Conservation (phyloP, 129 eudicot species). For the Tagetes patula region DNA sequence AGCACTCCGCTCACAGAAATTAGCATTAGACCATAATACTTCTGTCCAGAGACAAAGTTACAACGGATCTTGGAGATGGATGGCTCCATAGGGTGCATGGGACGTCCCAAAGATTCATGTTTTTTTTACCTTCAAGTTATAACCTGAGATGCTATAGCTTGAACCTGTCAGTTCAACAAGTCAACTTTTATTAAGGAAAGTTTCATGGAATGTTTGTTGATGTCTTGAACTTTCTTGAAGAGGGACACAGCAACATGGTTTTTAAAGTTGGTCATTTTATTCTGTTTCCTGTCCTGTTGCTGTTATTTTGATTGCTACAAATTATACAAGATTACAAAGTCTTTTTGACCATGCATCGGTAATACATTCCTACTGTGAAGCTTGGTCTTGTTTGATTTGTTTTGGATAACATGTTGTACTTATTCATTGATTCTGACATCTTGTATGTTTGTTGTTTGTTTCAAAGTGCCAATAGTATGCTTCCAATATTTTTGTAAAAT, state of each 20-base stretch:
- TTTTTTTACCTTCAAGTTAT: slow-evolving; percentile 24
- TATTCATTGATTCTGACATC: slow-evolving; percentile 2
- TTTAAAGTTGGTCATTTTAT: slow-evolving; percentile 7
- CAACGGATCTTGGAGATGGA: slow-evolving; percentile 79
- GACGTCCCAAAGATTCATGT: slow-evolving; percentile 1
- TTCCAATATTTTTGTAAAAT: slow-evolving; percentile 2
- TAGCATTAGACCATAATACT: slow-evolving; percentile 52
- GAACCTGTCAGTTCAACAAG: slow-evolving; percentile 13
- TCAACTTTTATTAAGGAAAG: slow-evolving; percentile 8
- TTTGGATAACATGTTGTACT: slow-evolving; percentile 11
- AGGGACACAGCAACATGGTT: not conserved
- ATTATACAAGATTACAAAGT: slow-evolving; percentile 5
- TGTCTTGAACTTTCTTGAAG: not conserved
- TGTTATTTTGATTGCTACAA: slow-evolving; percentile 14
- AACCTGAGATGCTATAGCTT: slow-evolving; percentile 14
- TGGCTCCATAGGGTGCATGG: slow-evolving; percentile 42
- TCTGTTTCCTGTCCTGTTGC: slow-evolving; percentile 7
- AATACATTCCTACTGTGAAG: slow-evolving; percentile 2
- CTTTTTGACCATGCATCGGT: slow-evolving; percentile 19
- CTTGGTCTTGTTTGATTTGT: slow-evolving; percentile 20
- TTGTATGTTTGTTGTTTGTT: slow-evolving; percentile 4
- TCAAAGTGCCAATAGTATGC: not conserved
- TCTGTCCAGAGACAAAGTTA: slow-evolving; percentile 56
- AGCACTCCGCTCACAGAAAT: slow-evolving; percentile 65
- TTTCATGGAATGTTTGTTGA: slow-evolving; percentile 1